Base-by-base conservation (phyloP, 1,284 basidiomycete genomes). In the Boletus austroedulis region DNA sequence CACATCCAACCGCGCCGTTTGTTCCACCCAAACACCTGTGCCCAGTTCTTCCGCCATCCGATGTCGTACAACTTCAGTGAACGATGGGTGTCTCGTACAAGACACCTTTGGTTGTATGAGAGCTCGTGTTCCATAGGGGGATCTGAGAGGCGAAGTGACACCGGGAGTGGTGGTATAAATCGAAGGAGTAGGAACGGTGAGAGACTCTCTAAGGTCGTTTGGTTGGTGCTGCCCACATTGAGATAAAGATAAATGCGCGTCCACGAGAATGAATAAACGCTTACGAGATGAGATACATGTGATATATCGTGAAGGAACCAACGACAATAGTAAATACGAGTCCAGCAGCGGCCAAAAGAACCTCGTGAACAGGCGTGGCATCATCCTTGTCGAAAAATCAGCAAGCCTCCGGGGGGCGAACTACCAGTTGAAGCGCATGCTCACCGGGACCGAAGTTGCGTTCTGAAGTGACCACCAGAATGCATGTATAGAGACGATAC, bases 201-300 rank as follows among this genome's bases (percentile, higher is more conserved):
- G 40, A 94, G 81, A 60, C 86, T 81, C 70, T 95, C 93, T 31
- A 94, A 66, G 0, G 92, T 95, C 5, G 92, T 94, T 72, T 92
- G 89, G 71, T 95, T 95, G 46, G 88, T 90, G 29, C 91, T 94
- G 65, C 21, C 52, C 14, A n/a, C 24, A 24, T 19, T 23, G 32
- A 34, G 32, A 15, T 29, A 58, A 52, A 61, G 53, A 41, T 45
- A 31, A 14, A 3, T 40, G 41, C 44, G 17, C 21, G 58, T 46
- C 7, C 48, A 38, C 12, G 36, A 51, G 14, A 17, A 36, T 26
- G 38, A 58, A 28, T 17, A n/a, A n/a, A 40, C 55, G 79, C 90
- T 67, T 65, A 92, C 90, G 82, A 81, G 32, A 87, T 80, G 46
- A 95, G 83, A 68, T 91, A 94, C 59, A 90, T 71, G 71, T 95